phyloP scores from a whole-genome alignment of 2,329 filamentous ascomycete genomes.

The Chaetomium sp. region DNA sequence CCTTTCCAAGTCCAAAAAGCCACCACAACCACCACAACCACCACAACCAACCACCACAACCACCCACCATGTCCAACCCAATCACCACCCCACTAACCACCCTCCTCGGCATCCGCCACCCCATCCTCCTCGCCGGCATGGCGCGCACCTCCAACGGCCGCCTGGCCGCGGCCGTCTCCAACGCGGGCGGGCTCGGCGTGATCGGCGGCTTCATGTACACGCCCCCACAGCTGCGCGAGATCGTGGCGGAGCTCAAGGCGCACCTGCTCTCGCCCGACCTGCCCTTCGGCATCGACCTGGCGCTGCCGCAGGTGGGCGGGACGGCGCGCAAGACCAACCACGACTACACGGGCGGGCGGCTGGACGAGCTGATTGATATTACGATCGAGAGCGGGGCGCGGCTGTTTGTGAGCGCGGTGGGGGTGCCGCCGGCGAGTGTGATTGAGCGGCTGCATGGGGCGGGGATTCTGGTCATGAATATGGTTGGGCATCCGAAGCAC shows the following conservation, averaged over 20 bases:
- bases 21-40: constrained; percentile 45
- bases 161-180: constrained; percentile 84
- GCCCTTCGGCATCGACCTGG: constrained; percentile 89
- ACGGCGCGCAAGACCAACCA: constrained; percentile 87
- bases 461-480: constrained; percentile 90
- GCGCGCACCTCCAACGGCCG: constrained; percentile 77
- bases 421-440: constrained; percentile 74
- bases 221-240: constrained; percentile 71
- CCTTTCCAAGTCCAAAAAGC: no score
- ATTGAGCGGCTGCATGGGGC: constrained; percentile 77
- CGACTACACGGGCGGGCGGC: constrained; percentile 88
- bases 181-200: constrained; percentile 81
- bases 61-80: constrained; percentile 50
- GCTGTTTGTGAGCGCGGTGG: constrained; percentile 86
- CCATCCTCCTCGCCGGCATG: constrained; percentile 93
- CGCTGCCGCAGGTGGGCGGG: constrained; percentile 85
- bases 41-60: constrained; percentile 10
- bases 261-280: constrained; percentile 66
- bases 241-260: constrained; percentile 84
- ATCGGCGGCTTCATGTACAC: constrained; percentile 73
- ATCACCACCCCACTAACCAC: constrained; percentile 77
- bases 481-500: constrained; percentile 92
- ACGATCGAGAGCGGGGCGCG: constrained; percentile 81
- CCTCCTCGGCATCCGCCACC: constrained; percentile 82
- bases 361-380: constrained; percentile 85